Conservation (phyloP, 441 rosid species). For the Pelargonium fulgidum region DNA sequence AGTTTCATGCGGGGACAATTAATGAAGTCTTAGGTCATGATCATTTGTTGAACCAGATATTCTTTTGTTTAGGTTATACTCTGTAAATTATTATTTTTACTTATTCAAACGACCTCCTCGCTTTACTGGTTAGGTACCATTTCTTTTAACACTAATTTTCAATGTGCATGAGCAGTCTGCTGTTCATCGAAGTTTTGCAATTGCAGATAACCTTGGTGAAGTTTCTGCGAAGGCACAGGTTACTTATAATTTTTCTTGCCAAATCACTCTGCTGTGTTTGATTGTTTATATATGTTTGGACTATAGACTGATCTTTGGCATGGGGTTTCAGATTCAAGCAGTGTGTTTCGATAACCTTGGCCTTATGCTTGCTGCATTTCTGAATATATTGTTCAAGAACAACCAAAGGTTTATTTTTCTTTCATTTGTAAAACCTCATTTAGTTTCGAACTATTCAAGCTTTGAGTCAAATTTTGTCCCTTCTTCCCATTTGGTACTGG, state of each 20-base stretch:
- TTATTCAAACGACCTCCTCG: background rate
- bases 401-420: conserved; percentile 45
- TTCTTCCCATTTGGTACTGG: background rate
- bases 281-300: background rate
- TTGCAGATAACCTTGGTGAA: conserved; percentile 93
- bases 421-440: conserved; percentile 10
- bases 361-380: conserved; percentile 54
- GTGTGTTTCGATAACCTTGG: conserved; percentile 74
- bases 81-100: background rate
- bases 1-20: background rate
- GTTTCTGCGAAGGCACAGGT: conserved; percentile 89
- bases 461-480: background rate
- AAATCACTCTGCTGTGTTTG: conserved; percentile 1
- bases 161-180: conserved; percentile 45
- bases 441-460: background rate
- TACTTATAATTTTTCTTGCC: conserved; percentile 16
- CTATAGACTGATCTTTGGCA: conserved; percentile 24
- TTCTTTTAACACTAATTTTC: conserved; percentile 10
- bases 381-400: conserved; percentile 53
- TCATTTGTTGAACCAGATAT: background rate
- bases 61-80: background rate
- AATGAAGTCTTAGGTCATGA: background rate
- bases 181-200: conserved; percentile 83
- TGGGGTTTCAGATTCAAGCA: conserved; percentile 51
- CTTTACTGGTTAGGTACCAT: background rate